Evolutionary conservation across 495 filamentous ascomycete genomes (phyloP).

Genomic region (Penicillium ucsense): DNA sequence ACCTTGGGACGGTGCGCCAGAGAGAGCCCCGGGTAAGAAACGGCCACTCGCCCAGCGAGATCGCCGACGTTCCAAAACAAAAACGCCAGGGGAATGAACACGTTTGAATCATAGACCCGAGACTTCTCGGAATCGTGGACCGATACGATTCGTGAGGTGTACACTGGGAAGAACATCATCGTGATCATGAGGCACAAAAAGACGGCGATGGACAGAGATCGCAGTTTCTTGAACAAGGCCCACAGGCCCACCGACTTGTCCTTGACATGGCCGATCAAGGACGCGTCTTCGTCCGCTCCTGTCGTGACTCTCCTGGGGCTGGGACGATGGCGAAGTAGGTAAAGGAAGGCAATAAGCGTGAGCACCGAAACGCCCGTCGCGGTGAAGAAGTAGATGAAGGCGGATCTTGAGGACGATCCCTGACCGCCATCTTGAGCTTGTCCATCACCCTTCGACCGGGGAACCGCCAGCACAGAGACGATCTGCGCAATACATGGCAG

Average conservation of each 20-base stretch:
- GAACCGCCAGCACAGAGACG: slow-evolving; percentile 63
- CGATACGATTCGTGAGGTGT: slow-evolving; percentile 71
- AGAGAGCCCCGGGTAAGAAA: slow-evolving; percentile 51
- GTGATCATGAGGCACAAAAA: slow-evolving; percentile 72
- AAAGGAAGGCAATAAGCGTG: slow-evolving; percentile 50
- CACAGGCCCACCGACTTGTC: slow-evolving; percentile 52
- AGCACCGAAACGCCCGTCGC: slow-evolving; percentile 56
- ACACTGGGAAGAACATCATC: slow-evolving; percentile 85
- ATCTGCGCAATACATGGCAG: slow-evolving; percentile 82
- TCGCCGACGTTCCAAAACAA: slow-evolving; percentile 93
- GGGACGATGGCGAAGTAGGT: slow-evolving; percentile 38
- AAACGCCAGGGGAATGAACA: slow-evolving; percentile 85
- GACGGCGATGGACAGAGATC: slow-evolving; percentile 58
- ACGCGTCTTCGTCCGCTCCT: slow-evolving; percentile 10
- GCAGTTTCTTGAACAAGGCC: slow-evolving; percentile 61
- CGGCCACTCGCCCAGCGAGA: slow-evolving; percentile 61
- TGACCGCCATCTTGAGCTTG: slow-evolving; percentile 12
- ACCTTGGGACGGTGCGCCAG: slow-evolving; percentile 50
- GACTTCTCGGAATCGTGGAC: slow-evolving; percentile 43
- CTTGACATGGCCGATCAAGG: slow-evolving; percentile 1
- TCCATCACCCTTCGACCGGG: slow-evolving; percentile 14
- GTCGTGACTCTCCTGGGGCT: slow-evolving; percentile 13
- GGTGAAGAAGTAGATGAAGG: slow-evolving; percentile 86
- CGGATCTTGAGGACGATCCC: slow-evolving; percentile 50
- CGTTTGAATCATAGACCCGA: slow-evolving; percentile 55